These are phyloP conservation scores for Trametes sanguinea DNA, from an alignment of 768 basidiomycete genomes.

Conservation along the genomic window DNA sequence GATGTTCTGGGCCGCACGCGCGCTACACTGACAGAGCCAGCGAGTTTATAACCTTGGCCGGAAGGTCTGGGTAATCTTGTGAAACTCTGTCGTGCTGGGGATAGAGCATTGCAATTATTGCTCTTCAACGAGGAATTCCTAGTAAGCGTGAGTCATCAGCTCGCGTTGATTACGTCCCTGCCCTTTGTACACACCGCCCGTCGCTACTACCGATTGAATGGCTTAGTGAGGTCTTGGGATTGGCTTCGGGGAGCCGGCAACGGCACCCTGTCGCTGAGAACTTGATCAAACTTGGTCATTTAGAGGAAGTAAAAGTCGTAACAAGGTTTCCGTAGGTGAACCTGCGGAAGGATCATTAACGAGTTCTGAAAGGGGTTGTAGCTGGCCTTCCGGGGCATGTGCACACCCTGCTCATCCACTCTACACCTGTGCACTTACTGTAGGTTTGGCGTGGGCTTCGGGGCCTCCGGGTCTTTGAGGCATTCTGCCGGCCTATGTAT, in stretches of 20 bases:
- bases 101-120: conserved; percentile 92
- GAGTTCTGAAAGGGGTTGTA: conserved; percentile 42
- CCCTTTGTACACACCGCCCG: conserved; percentile 90
- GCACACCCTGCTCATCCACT: conserved; percentile 41
- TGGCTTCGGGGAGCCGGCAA: conserved; percentile 62
- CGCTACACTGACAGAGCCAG: conserved; percentile 90
- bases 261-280: conserved; percentile 52
- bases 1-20: conserved; percentile 88
- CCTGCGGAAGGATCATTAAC: conserved; percentile 77
- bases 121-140: conserved; percentile 91
- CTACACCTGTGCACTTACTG: conserved; percentile 50
- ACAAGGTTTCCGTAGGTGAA: conserved; percentile 84
- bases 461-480: conserved; percentile 26
- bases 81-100: conserved; percentile 81
- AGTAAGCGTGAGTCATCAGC: conserved; percentile 88
- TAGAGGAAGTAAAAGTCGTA: conserved; percentile 85
- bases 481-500: conserved; percentile 54
- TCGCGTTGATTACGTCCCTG: conserved; percentile 89
- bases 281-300: conserved; percentile 79
- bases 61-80: conserved; percentile 80
- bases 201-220: conserved; percentile 91
- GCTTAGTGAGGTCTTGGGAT: conserved; percentile 87
- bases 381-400: conserved; percentile 24
- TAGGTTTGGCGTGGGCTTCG: conserved; percentile 21
- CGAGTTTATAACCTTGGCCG: conserved; percentile 77